Evolutionary conservation across 225 moss, liverwort and hornwort species (phyloP).

Genomic region (Straminergon stramineum): DNA sequence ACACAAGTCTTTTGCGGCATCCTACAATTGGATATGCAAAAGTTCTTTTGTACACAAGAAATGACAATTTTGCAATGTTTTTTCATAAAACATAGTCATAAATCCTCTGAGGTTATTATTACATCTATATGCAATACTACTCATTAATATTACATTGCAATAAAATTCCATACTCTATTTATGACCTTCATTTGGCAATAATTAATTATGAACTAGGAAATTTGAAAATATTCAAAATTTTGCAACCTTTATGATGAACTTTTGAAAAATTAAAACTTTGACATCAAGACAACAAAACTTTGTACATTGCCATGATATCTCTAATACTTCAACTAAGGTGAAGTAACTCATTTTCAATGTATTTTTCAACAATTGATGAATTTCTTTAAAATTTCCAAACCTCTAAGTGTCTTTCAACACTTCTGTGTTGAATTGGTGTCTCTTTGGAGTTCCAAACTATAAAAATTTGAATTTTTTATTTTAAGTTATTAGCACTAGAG

Average conservation of each 20-base stretch:
- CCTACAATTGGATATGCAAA: not conserved
- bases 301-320: not conserved
- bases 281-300: not conserved
- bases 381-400: not conserved
- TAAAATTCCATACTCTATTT: not conserved
- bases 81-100: not conserved
- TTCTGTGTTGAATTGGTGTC: not conserved
- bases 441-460: not conserved
- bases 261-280: not conserved
- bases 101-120: not conserved
- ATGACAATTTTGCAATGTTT: not conserved
- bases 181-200: not conserved
- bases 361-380: not conserved
- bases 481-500: not conserved
- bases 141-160: not conserved
- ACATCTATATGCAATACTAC: not conserved
- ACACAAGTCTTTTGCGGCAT: not conserved
- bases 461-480: not conserved
- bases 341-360: not conserved
- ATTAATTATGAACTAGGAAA: not conserved
- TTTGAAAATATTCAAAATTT: not conserved
- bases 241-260: rapidly evolving
- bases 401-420: not conserved
- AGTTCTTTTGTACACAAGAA: not conserved
- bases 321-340: rapidly evolving